Evolutionary conservation across 805 yeast genomes (phyloP), one percentile per base, ranked within the genome.

Genomic region (Wickerhamiella siamensis): DNA sequence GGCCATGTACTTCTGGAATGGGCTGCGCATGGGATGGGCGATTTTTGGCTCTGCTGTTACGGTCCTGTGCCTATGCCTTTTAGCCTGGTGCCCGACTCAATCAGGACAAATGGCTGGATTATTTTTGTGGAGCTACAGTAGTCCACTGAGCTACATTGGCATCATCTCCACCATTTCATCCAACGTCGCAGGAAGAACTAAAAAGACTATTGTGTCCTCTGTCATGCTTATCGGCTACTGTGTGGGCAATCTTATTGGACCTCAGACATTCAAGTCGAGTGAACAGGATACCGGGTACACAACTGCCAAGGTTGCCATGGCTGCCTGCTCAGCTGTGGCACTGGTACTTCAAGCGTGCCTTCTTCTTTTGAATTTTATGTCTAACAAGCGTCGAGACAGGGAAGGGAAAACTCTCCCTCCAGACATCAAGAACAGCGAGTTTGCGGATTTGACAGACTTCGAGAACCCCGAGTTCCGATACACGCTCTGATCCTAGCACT

Each of bases 121-220:
- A 19, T 59, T 59, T 43, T 41, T 71, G 33, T 54, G 54, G 45
- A 56, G 59, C n/a, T 45, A 48, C 27, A 27, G 42, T 27, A 35
- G 38, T n/a, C 46, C 47, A 2, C 38, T 31, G 69, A 52, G 62
- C 67, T 43, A 34, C 39, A 40, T 34, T 20, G 36, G 39, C 5
- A 22, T 45, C n/a, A 15, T 45, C 15, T 46, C 49, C 10, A 31
- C 39, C 17, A 38, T 46, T 15, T 59, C 65, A 32, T 63, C 73
- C 3, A 69, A 80, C 56, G 69, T 77, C 24, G 76, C 86, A 1
- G 93, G 91, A 9, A 71, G 74, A 47, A 79, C 87, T 9, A 82
- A 82, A 59, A 76, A 79, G 51, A 66, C 75, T 48, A 67, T 74
- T 4, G 68, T 73, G 18, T 71, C 75, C 39, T 77, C 78, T 4